Percentiles rank a stretch among this genome's conserved stretches.
Conservation (phyloP, 805 yeast genomes). For the Monosporozyma solicola region DNA sequence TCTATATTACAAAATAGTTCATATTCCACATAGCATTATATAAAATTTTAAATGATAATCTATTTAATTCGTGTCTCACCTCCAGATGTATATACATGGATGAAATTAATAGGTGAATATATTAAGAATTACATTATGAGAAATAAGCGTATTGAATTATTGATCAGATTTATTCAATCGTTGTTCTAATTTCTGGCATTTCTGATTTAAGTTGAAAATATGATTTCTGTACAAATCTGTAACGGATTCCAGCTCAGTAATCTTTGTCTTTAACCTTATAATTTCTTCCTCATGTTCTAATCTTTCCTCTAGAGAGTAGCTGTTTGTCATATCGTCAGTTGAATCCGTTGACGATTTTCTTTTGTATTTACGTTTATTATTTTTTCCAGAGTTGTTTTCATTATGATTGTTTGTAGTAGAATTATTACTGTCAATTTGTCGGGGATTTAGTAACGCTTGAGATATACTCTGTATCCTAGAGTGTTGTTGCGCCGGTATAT, state of each 20-base stretch:
- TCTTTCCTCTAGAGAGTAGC: constrained; percentile 4
- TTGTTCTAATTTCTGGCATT: constrained; percentile 22
- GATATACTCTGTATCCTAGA: background rate
- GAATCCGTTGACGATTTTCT: background rate
- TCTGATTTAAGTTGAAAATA: constrained; percentile 64
- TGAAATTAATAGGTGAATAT: background rate
- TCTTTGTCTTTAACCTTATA: constrained; percentile 56
- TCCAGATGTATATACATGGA: background rate
- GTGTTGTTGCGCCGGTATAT: background rate
- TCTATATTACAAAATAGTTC: background rate
- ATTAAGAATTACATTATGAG: background rate
- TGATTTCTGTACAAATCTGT: constrained; percentile 81
- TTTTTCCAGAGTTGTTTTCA: background rate
- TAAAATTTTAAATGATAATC: background rate
- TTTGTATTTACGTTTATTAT: background rate
- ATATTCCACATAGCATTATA: background rate
- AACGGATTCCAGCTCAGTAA: constrained; percentile 81
- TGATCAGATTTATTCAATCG: constrained; percentile 2
- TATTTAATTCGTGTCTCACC: background rate
- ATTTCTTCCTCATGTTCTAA: constrained; percentile 28
- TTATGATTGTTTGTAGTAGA: background rate
- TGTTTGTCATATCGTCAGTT: background rate
- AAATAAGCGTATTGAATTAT: background rate
- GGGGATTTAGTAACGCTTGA: background rate
- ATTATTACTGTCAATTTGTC: background rate